A percentile compares a stretch with the other conserved stretches of the same genome.
Conservation (phyloP, 805 yeast genomes). For the Nakazawaea pomicola region DNA sequence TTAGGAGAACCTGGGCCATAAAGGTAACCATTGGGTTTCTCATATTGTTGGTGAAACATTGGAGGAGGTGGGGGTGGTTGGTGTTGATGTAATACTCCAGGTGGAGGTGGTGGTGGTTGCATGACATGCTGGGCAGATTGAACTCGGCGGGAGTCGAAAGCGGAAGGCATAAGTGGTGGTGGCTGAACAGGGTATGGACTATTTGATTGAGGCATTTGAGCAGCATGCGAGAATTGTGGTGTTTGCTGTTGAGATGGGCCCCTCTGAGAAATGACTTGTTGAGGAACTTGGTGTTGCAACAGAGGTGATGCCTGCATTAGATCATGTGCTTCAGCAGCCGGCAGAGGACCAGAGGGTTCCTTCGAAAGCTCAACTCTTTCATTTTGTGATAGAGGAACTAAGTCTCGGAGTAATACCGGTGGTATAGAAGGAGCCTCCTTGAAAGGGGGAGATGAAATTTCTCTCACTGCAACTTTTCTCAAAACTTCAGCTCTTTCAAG, state of each 20-base stretch:
- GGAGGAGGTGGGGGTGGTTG: slow-evolving; percentile 9
- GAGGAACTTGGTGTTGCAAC: neutral
- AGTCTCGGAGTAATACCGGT: slow-evolving; percentile 32
- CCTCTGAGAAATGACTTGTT: too few relatives aligned
- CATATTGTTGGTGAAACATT: slow-evolving; percentile 4
- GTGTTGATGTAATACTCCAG: slow-evolving; percentile 1
- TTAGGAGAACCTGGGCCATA: slow-evolving; percentile 3
- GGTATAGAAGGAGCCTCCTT: slow-evolving; percentile 47
- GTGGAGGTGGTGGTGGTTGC: slow-evolving; percentile 1
- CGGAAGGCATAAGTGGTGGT: too few relatives aligned
- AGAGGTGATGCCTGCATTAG: neutral
- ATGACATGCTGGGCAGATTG: too few relatives aligned
- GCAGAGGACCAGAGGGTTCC: neutral
- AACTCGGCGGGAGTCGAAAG: too few relatives aligned
- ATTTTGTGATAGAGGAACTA: slow-evolving; percentile 35
- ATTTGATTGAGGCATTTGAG: slow-evolving; percentile 16
- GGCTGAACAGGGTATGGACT: too few relatives aligned
- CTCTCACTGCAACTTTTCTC: slow-evolving; percentile 36
- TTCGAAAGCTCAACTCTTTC: slow-evolving; percentile 31
- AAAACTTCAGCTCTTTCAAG: slow-evolving; percentile 40
- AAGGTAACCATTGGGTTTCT: neutral
- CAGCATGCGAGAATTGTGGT: too few relatives aligned
- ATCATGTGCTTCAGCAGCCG: neutral
- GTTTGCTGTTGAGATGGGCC: too few relatives aligned
- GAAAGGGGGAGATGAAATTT: slow-evolving; percentile 39